These are phyloP conservation scores for Penicillium maclennaniae DNA, from an alignment of 495 filamentous ascomycete genomes.

Conservation along the genomic window DNA sequence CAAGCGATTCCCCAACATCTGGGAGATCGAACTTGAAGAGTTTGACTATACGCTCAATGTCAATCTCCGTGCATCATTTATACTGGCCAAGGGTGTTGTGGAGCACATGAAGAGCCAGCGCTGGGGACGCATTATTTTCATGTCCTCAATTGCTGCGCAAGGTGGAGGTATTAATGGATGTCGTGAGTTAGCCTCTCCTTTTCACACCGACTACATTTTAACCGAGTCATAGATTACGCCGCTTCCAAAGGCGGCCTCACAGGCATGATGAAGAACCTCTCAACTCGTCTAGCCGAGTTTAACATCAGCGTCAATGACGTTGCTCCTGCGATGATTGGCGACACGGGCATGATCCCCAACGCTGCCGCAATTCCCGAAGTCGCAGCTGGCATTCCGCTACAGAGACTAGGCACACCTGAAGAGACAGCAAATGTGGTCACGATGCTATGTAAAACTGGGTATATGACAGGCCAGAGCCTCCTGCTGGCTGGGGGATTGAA, in stretches of 20 bases:
- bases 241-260: conserved; percentile 63
- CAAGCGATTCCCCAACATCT: conserved; percentile 46
- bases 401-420: conserved; percentile 58
- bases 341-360: conserved; percentile 63
- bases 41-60: conserved; percentile 64
- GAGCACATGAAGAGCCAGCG: conserved; percentile 58
- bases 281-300: conserved; percentile 54
- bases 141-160: conserved; percentile 63
- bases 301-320: conserved; percentile 75
- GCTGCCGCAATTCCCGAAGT: conserved; percentile 51
- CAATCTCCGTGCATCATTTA: conserved; percentile 63
- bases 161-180: conserved; percentile 67
- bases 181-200: conserved; percentile 32
- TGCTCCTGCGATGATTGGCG: conserved; percentile 70
- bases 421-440: conserved; percentile 66
- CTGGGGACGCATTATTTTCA: conserved; percentile 67
- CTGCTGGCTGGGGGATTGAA: conserved; percentile 55
- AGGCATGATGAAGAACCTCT: conserved; percentile 63
- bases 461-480: conserved; percentile 63
- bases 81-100: conserved; percentile 61
- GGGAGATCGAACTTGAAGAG: conserved; percentile 55
- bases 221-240: conserved; percentile 51
- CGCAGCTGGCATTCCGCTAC: conserved; percentile 55
- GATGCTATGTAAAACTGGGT: conserved; percentile 65
- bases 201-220: not conserved